A percentile compares a stretch with the other conserved stretches of the same genome.
Evolutionary conservation across 2,329 filamentous ascomycete species (phyloP).

Genomic region (Zelopaecilomyces penicillatus): DNA sequence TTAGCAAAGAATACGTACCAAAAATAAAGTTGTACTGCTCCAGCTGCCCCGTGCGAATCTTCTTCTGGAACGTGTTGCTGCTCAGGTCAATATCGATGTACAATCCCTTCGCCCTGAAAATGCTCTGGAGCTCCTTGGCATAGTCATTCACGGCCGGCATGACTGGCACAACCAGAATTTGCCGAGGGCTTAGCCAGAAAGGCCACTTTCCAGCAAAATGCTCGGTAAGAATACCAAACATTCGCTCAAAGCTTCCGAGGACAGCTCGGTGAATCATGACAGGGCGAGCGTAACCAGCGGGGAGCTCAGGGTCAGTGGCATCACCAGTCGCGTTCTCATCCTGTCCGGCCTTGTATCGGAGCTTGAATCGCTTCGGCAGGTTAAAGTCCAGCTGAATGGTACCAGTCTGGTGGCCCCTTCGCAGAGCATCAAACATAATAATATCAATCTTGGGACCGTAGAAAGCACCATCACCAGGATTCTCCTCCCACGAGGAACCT

Average conservation of each 20-base stretch:
- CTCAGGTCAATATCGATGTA: conserved; percentile 52
- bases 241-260: conserved; percentile 58
- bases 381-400: conserved; percentile 95
- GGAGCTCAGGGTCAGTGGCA: conserved; percentile 43
- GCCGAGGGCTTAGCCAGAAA: conserved; percentile 79
- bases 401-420: conserved; percentile 52
- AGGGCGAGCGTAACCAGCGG: conserved; percentile 65
- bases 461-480: conserved; percentile 93
- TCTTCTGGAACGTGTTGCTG: conserved; percentile 80
- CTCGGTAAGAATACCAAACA: conserved; percentile 70
- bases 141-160: conserved; percentile 74
- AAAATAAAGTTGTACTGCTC: conserved; percentile 81
- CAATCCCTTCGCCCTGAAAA: conserved; percentile 60
- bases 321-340: conserved; percentile 31
- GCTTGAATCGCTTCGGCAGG: conserved; percentile 42
- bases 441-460: conserved; percentile 99
- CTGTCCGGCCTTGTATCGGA: conserved; percentile 43
- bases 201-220: conserved; percentile 85
- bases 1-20: conserved; percentile 36
- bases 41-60: conserved; percentile 75
- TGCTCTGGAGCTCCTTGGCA: conserved; percentile 61
- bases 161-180: conserved; percentile 54
- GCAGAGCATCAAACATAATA: conserved; percentile 80
- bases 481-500: conserved; percentile 74
- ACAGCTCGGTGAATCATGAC: conserved; percentile 86